Base-by-base conservation (phyloP, 2,329 filamentous ascomycete genomes). In the Harringtonia aguacate region DNA sequence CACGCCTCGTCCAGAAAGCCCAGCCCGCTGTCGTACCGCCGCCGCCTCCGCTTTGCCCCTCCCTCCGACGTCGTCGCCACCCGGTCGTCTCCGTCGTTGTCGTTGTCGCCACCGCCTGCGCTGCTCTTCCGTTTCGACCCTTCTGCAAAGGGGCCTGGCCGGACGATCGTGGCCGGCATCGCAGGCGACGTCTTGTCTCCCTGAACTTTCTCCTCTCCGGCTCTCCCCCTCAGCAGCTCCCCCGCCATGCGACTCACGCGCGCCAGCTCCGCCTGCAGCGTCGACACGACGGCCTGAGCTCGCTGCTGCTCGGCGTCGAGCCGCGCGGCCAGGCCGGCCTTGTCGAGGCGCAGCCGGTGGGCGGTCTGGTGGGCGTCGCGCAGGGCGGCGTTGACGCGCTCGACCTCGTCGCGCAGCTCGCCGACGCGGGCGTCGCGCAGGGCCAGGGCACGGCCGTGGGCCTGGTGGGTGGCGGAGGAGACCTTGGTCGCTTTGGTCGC, bases 11-110 rank as follows among this genome's bases (percentile, higher is more conserved):
- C 72, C 55, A 77, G 50, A 21, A 79, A 61, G 0, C 72, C 73
- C 40, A 79, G 53, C 0, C 74, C 75, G 43, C 72, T 76, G 55
- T 79, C 75, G 49, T 69, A 66, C 46, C 66, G 63, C 46, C 71
- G 66, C 46, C 62, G 62, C 60, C 67, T 73, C 51, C 24, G 15
- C 29, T 15, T 12, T 14, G 13, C n/a, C n/a, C 12, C 17, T 40
- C 10, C 17, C 27, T 43, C 17, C 22, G 14, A 10, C 13, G 38
- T 46, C 28, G 14, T n/a, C 38, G 45, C 13, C 17, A 31, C 6
- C 6, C 31, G 31, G 31, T 33, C 8, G 30, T 33, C 13, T 12
- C 9, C 24, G 52, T 40, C 39, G 3, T 36, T n/a, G n/a, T n/a
- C n/a, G n/a, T n/a, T n/a, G n/a, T n/a, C n/a, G n/a, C n/a, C n/a